These are phyloP conservation scores for Chlorencoelia australis DNA, from an alignment of 2,329 filamentous ascomycete genomes.

Conservation along the genomic window DNA sequence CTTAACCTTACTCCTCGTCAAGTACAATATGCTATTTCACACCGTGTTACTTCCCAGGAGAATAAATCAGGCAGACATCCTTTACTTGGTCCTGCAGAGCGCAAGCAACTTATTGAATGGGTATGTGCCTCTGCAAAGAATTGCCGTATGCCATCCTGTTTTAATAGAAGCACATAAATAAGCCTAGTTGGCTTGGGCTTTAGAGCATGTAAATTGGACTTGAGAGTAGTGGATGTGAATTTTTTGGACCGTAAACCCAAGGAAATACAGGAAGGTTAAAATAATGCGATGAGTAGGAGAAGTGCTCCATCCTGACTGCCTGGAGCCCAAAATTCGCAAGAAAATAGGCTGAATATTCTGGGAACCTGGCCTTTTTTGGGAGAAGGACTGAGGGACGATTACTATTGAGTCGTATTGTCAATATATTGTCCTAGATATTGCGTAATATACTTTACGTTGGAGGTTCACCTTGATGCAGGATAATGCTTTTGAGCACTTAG, in stretches of 20 bases:
- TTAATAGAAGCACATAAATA: too few relatives aligned
- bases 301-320: neutral
- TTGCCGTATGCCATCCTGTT: too few relatives aligned
- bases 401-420: neutral
- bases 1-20: neutral
- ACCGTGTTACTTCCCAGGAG: neutral
- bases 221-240: too few relatives aligned
- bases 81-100: too few relatives aligned
- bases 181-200: too few relatives aligned
- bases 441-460: neutral
- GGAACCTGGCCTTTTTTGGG: too few relatives aligned
- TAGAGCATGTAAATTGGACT: too few relatives aligned
- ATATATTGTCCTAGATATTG: neutral
- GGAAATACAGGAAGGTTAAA: neutral
- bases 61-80: neutral
- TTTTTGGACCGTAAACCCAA: conserved; percentile 3
- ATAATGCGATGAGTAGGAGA: neutral
- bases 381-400: neutral
- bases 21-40: neutral
- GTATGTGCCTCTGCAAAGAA: too few relatives aligned
- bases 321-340: neutral
- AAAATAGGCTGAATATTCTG: neutral
- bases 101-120: neutral
- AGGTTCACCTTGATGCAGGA: neutral
- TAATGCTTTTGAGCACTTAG: neutral